These are phyloP conservation scores for Coniochaeta pulveracea DNA, from an alignment of 2,329 filamentous ascomycete genomes.

Conservation along the genomic window DNA sequence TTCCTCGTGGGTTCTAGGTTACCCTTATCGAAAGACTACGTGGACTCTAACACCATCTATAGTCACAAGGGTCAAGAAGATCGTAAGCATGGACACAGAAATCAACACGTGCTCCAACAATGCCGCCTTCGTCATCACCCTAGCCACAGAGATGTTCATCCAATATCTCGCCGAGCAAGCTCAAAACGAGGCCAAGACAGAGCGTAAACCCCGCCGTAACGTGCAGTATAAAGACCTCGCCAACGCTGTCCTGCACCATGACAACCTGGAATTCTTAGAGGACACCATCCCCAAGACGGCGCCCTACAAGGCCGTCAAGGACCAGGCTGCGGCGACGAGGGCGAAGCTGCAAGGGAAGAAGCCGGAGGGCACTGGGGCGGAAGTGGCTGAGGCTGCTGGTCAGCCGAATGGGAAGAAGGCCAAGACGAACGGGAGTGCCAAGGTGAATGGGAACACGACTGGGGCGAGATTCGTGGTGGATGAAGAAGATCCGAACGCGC, in stretches of 20 bases:
- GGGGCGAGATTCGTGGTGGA: slow-evolving; percentile 17
- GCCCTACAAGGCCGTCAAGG: slow-evolving; percentile 70
- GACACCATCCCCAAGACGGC: slow-evolving; percentile 84
- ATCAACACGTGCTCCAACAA: slow-evolving; percentile 83
- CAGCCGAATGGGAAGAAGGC: slow-evolving; percentile 25
- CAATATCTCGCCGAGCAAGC: slow-evolving; percentile 80
- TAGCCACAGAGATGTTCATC: slow-evolving; percentile 93
- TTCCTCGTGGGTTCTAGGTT: slow-evolving; percentile 58
- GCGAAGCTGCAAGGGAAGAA: slow-evolving; percentile 32
- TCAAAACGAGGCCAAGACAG: slow-evolving; percentile 79
- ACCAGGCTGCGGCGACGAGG: slow-evolving; percentile 38
- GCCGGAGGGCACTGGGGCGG: slow-evolving; percentile 15
- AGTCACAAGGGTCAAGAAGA: slow-evolving; percentile 96
- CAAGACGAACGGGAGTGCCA: slow-evolving; percentile 16
- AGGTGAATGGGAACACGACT: slow-evolving; percentile 15
- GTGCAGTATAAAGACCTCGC: slow-evolving; percentile 79
- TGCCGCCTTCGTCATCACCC: slow-evolving; percentile 84
- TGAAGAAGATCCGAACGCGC: slow-evolving; percentile 36
- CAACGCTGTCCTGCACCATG: slow-evolving; percentile 73
- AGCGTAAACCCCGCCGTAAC: slow-evolving; percentile 84
- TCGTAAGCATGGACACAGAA: slow-evolving; percentile 80
- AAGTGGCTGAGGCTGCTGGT: slow-evolving; percentile 5
- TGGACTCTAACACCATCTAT: slow-evolving; percentile 3
- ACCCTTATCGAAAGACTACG: too few relatives aligned
- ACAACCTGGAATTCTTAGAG: slow-evolving; percentile 89